Percentiles rank a stretch among this genome's conserved stretches.
These are phyloP conservation scores for Penicillium oxalicum DNA, from an alignment of 2,329 filamentous ascomycete genomes.

Conservation along the genomic window DNA sequence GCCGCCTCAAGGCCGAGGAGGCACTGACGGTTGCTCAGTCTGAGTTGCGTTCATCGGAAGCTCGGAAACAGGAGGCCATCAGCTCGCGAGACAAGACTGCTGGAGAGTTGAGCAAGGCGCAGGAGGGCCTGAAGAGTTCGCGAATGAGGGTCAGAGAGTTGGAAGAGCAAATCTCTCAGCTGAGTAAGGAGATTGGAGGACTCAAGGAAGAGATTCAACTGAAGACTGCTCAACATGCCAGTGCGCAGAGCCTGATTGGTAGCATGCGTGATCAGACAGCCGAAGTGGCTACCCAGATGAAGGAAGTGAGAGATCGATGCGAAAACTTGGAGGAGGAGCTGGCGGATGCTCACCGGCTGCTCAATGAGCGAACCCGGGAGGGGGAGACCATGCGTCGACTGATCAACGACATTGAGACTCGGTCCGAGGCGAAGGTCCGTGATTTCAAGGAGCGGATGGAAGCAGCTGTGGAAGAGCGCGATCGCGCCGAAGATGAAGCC, in stretches of 20 bases:
- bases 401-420: conserved; percentile 76
- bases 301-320: conserved; percentile 73
- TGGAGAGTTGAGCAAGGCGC: conserved; percentile 63
- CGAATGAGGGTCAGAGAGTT: conserved; percentile 61
- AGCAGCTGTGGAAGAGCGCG: conserved; percentile 84
- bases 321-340: conserved; percentile 91
- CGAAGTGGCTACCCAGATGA: conserved; percentile 85
- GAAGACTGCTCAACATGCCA: conserved; percentile 78
- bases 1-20: conserved; percentile 70
- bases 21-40: conserved; percentile 66
- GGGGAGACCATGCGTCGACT: conserved; percentile 90
- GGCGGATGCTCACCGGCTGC: conserved; percentile 75
- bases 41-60: conserved; percentile 71
- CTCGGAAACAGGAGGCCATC: conserved; percentile 69
- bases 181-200: conserved; percentile 61
- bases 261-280: conserved; percentile 90
- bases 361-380: conserved; percentile 83
- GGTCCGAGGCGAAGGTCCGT: conserved; percentile 72
- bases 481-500: conserved; percentile 86
- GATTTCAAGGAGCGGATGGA: conserved; percentile 90
- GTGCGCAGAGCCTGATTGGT: conserved; percentile 75
- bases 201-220: conserved; percentile 75
- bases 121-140: conserved; percentile 60
- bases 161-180: conserved; percentile 64
- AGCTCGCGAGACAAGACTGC: conserved; percentile 66